A percentile compares a stretch with the other conserved stretches of the same genome.
phyloP scores from a whole-genome alignment of 176 grass and related monocot genomes.

The Panicum miliaceum region DNA sequence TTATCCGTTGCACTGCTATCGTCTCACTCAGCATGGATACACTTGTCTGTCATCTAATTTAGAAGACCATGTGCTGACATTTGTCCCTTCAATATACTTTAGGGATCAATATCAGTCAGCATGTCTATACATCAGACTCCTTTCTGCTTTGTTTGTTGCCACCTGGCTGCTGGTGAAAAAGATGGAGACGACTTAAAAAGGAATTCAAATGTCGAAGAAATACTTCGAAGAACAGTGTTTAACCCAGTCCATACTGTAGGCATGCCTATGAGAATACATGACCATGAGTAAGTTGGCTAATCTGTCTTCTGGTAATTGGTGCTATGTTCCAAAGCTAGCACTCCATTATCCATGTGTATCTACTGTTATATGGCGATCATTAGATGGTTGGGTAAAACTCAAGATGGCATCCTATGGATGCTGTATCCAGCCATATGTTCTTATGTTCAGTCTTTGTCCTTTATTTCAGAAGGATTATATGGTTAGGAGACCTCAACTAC shows the following conservation, averaged over 20 bases:
- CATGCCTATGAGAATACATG: conserved; percentile 61
- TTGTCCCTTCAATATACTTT: conserved; percentile 44
- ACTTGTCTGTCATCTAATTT: conserved; percentile 6
- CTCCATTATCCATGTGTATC: conserved; percentile 4
- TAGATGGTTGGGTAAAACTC: background rate
- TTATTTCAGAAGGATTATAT: conserved; percentile 91
- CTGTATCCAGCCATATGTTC: conserved; percentile 22
- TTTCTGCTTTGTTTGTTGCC: conserved; percentile 92
- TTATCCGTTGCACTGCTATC: background rate
- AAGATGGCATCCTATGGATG: conserved; percentile 13
- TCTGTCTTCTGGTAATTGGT: conserved; percentile 3
- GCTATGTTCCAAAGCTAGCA: conserved; percentile 10
- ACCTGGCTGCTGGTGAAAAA: conserved; percentile 86
- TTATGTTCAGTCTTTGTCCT: conserved; percentile 10
- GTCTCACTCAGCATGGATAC: background rate
- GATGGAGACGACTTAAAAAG: conserved; percentile 69
- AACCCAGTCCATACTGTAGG: conserved; percentile 46
- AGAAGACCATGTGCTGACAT: conserved; percentile 13
- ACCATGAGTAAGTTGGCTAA: conserved; percentile 69
- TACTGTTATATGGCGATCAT: background rate
- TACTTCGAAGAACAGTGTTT: conserved; percentile 76
- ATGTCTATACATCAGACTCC: conserved; percentile 88
- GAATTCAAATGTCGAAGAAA: conserved; percentile 87
- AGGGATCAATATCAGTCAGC: conserved; percentile 98
- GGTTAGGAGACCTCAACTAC: conserved; percentile 96